Base-by-base conservation (phyloP, 805 yeast genomes). In the Hanseniaspora guilliermondii region DNA sequence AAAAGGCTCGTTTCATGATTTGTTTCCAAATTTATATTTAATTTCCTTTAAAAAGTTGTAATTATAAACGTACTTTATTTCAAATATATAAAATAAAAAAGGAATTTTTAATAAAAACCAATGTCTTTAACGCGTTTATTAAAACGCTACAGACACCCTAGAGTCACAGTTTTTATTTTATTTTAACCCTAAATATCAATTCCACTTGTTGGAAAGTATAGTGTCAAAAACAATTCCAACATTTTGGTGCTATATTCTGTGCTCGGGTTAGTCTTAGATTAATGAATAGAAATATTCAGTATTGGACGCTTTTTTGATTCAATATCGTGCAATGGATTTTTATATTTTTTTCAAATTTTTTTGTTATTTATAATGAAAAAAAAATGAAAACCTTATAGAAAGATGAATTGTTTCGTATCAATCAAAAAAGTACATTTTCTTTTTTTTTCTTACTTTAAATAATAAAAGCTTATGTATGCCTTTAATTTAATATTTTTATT, bases 181-280 rank as follows among this genome's bases (percentile, higher is more conserved):
- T 21, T 40, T 47, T 42, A 35, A n/a, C 42, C 56, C 37, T 44
- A 53, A 53, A 47, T 41, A 44, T 36, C n/a, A 53, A 39, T 47
- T 40, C 38, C 52, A 41, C 42, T 48, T 53, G 39, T 37, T 47
- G 53, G 22, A 47, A 42, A 47, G 56, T 42, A 44, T 53, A 17
- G 39, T 53, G 30, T 38, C 39, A 39, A 32, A 42, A 60, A 66
- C 59, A 53, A 53, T 55, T 55, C 56, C 56, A 55, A 58, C 55
- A 57, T 58, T 56, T 56, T 58, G 58, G 53, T 58, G 55, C 47
- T 48, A 57, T 57, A 53, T 56, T 76, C 77, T 86, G 95, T 85
- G 95, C 95, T 85, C 89, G 93, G 93, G 93, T 85, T 71, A 73
- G 85, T 85, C 93, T 84, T 76, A 85, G 89, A 85, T 70, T 56